Base-by-base conservation (phyloP, 2,329 filamentous ascomycete species). In the Scytalidium sp. region DNA sequence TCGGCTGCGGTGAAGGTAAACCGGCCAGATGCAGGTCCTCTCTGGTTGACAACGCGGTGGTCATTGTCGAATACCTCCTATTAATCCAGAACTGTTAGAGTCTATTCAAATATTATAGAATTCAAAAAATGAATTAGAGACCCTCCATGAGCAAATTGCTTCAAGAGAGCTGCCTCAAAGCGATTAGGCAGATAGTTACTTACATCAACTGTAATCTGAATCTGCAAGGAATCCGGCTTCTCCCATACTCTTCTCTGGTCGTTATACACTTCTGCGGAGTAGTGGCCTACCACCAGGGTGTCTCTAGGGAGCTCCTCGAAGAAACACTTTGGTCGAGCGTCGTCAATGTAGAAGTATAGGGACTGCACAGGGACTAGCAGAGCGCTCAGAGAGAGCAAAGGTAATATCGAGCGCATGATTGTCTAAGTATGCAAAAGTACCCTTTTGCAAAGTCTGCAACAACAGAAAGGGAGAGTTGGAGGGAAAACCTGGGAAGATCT, bases 261-360 rank as follows among this genome's bases (percentile, higher is more conserved):
- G 70, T 94, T 85, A 75, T 83, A 94, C 69, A 95, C 88, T 71
- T 94, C 87, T 45, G 90, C 90, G 49, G 80, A 83, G 78, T 92
- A 99, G 73, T 94, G 87, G 60, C 94, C 94, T 52, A 97, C 92
- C 49, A 99, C 93, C 51, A 99, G 76, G 13, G 94, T 97, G 70
- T 96, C 93, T 78, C 97, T 97, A 58, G 94, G 92, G 52, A 99
- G 81, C 72, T 97, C 93, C 9, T 99, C 94, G 74, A 88, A 96
- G 83, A 99, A 99, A 75, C 94, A 99, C 75, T 95, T 97, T 60
- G 90, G 87, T 57, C 82, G 75, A 45, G 81, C 80, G 64, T 88
- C 89, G 68, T 97, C 91, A 70, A 97, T 85, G 77, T 88, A 97
- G 79, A 99, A 96, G 83, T 96, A 93, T 51, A 99, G 81, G 50